Evolutionary conservation across 768 basidiomycete genomes (phyloP).

Genomic region (Crucibulum laeve): DNA sequence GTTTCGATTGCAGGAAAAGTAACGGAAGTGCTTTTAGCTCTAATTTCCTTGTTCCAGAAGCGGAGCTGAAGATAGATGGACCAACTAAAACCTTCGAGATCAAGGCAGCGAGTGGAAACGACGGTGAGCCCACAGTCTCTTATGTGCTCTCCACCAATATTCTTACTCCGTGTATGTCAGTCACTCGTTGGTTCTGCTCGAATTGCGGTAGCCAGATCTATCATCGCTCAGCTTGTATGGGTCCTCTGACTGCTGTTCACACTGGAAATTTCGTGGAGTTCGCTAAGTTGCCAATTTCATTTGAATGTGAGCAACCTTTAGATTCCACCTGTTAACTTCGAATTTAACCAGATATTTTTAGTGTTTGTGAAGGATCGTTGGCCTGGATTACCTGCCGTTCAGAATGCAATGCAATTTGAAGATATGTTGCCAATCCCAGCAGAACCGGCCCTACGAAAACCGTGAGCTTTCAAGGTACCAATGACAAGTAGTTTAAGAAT

Average conservation of each 20-base stretch:
- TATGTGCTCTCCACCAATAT: background rate
- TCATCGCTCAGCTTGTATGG: conserved; percentile 3
- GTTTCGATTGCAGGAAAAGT: conserved; percentile 7
- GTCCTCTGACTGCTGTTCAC: conserved; percentile 4
- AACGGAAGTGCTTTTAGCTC: conserved; percentile 8
- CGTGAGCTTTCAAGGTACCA: no score
- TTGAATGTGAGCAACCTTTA: conserved; percentile 4
- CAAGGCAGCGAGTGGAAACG: conserved; percentile 3
- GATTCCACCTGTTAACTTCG: background rate
- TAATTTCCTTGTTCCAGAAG: conserved; percentile 5
- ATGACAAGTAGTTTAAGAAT: no score
- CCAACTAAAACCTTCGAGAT: conserved; percentile 5
- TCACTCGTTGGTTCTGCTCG: conserved; percentile 8
- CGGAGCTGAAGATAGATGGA: conserved; percentile 6
- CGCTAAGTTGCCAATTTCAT: conserved; percentile 6
- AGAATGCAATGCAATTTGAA: background rate
- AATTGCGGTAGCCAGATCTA: conserved; percentile 8
- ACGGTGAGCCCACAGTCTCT: background rate
- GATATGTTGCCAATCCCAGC: background rate
- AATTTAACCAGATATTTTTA: background rate
- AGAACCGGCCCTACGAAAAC: no score
- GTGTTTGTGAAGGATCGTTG: conserved; percentile 1
- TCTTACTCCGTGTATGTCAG: background rate
- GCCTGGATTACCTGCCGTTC: background rate
- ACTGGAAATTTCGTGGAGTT: conserved; percentile 8